Evolutionary conservation across 148 eudicot species (phyloP), one percentile per base, ranked within the genome.

Genomic region (Suaeda aralocaspica): DNA sequence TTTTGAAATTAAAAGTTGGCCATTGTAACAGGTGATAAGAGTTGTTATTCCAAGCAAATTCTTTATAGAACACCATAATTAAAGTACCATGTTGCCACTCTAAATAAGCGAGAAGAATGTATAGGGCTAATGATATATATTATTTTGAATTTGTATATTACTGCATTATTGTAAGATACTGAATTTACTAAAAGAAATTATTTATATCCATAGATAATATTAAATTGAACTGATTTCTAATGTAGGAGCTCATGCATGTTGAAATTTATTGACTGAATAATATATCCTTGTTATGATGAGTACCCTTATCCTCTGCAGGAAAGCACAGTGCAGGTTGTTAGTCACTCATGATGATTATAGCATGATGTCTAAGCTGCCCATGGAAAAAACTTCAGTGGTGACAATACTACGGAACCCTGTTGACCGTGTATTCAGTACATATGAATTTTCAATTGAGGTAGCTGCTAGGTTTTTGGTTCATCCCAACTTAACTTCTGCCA

Each of bases 261-360:
- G 30, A 26, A 13, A 42, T 42, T 3, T 34, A n/a, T 60, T n/a
- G 64, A 60, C 25, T 19, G 42, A 60, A 33, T 18, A 25, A 44
- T 33, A 19, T n/a, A 24, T 7, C 4, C 24, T 9, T n/a, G 67
- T 36, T 63, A 63, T 41, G 67, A 41, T 42, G 14, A 39, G 12
- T 12, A 22, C 51, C 61, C 28, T 50, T 12, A 48, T 48, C n/a
- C 72, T 78, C 67, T 80, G 83, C 89, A 94, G 99, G 67, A 89
- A 89, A 82, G 63, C 79, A 68, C 82, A 86, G 50, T 94, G 99
- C 85, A 83, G 91, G 70, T 78, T 94, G 76, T 81, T 91, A 76
- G 84, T 77, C 75, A 87, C 93, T 64, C 99, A 94, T 76, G 97
- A 94, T 81, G 99, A 94, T 82, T 94, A 94, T 75, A 89, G 93